Evolutionary conservation across 2,329 filamentous ascomycete genomes (phyloP).

Genomic region (Bisporella sp.): DNA sequence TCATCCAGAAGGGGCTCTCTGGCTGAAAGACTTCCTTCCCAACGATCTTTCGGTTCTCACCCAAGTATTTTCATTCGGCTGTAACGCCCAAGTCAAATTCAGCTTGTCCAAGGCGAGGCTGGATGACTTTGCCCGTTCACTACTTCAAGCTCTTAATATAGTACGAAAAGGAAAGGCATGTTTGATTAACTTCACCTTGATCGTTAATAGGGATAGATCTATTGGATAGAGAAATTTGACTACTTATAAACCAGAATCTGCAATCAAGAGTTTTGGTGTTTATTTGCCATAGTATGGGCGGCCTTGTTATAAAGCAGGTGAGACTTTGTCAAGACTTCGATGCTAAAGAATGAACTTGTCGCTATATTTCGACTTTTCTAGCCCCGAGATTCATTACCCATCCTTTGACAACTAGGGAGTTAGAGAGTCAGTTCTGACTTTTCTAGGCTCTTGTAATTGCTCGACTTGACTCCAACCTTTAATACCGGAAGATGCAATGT

Average conservation of each 20-base stretch:
- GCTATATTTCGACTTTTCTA: not conserved
- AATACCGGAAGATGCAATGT: no score
- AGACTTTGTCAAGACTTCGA: slow-evolving; percentile 2
- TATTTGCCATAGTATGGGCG: slow-evolving; percentile 65
- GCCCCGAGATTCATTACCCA: no score
- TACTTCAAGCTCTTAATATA: slow-evolving; percentile 11
- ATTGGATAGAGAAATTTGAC: slow-evolving; percentile 8
- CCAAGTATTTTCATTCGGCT: not conserved
- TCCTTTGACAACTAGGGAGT: no score
- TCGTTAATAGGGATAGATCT: slow-evolving; percentile 3
- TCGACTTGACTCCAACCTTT: no score
- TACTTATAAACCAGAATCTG: slow-evolving; percentile 13
- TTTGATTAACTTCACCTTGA: not conserved
- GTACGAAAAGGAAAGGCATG: slow-evolving; percentile 25
- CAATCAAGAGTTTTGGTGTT: slow-evolving; percentile 40
- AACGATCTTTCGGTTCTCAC: slow-evolving; percentile 1
- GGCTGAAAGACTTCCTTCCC: not conserved
- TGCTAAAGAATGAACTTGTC: not conserved
- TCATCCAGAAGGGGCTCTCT: slow-evolving; percentile 12
- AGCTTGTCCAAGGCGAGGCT: slow-evolving; percentile 14
- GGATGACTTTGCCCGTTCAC: slow-evolving; percentile 6
- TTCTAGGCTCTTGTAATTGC: no score
- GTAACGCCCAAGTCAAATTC: slow-evolving; percentile 26
- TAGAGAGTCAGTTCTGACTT: no score
- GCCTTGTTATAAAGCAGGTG: slow-evolving; percentile 58